phyloP scores from a whole-genome alignment of 164 flowering plant species.

The Vitis rotundifolia region DNA sequence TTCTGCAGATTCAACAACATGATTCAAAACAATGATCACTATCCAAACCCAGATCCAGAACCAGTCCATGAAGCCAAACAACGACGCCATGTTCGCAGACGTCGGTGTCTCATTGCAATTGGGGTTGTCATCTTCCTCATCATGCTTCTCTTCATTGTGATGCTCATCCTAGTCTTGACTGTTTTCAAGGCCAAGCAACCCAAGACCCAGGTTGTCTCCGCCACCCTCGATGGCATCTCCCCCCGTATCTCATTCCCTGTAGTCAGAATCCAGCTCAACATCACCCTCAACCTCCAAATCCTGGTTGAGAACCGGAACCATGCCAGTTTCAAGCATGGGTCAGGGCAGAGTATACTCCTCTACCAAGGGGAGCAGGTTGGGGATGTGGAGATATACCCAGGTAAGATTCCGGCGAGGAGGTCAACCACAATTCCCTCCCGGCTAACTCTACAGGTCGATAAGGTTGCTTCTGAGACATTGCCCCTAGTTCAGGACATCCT shows the following conservation, averaged over 20 bases:
- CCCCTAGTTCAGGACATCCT: constrained; percentile 32
- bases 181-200: constrained; percentile 48
- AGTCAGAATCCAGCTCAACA: constrained; percentile 41
- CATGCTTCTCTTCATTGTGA: constrained; percentile 21
- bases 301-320: constrained; percentile 42
- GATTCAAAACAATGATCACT: no score
- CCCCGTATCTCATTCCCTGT: constrained; percentile 42
- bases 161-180: constrained; percentile 42
- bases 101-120: constrained; percentile 9
- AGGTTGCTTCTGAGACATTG: constrained; percentile 17
- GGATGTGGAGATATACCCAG: constrained; percentile 38
- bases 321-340: constrained; percentile 40
- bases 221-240: constrained; percentile 35
- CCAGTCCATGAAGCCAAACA: neutral
- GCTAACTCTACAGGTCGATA: constrained; percentile 35
- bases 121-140: constrained; percentile 16
- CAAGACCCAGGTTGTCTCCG: constrained; percentile 30
- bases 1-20: no score
- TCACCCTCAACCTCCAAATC: constrained; percentile 34
- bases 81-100: neutral
- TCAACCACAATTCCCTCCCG: constrained; percentile 16
- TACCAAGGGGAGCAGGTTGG: constrained; percentile 43
- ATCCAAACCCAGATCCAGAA: neutral
- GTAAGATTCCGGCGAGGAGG: constrained; percentile 37
- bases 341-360: constrained; percentile 24